A percentile compares a stretch with the other conserved stretches of the same genome.
These are phyloP conservation scores for Ambrosiella cleistominuta DNA, from an alignment of 2,329 filamentous ascomycete species.

Conservation along the genomic window DNA sequence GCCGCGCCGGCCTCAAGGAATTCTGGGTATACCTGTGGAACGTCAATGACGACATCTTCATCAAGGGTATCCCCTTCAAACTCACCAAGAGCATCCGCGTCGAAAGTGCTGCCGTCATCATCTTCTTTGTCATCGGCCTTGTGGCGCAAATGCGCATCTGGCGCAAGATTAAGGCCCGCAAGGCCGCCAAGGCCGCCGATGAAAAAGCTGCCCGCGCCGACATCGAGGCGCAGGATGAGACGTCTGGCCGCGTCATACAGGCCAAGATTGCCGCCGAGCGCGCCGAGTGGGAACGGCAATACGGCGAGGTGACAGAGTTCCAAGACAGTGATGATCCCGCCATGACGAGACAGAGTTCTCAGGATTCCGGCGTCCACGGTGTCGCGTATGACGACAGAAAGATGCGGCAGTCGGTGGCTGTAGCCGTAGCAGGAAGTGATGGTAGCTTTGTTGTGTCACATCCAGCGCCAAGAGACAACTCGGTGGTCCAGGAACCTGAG, in stretches of 20 bases:
- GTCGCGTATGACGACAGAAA: not conserved
- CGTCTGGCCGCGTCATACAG: slow-evolving; percentile 50
- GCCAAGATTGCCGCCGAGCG: slow-evolving; percentile 43
- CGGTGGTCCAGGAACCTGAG: not conserved
- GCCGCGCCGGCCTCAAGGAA: slow-evolving; percentile 76
- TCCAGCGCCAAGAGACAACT: not conserved
- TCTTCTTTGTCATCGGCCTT: slow-evolving; percentile 58
- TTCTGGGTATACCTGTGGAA: slow-evolving; percentile 90
- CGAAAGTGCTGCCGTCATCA: slow-evolving; percentile 60
- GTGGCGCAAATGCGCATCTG: slow-evolving; percentile 76
- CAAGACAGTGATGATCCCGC: not conserved
- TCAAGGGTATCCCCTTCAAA: slow-evolving; percentile 61
- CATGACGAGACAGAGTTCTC: slow-evolving; percentile 3
- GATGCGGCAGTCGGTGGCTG: not conserved
- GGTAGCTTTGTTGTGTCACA: slow-evolving; percentile 5
- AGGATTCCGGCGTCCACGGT: slow-evolving; percentile 9
- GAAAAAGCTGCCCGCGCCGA: slow-evolving; percentile 33
- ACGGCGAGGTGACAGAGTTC: slow-evolving; percentile 34
- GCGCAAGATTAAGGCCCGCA: slow-evolving; percentile 54
- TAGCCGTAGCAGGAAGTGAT: not conserved
- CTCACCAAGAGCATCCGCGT: slow-evolving; percentile 73
- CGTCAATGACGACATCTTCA: slow-evolving; percentile 62
- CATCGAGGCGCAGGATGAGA: slow-evolving; percentile 48
- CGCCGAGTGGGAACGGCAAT: slow-evolving; percentile 58
- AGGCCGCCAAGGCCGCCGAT: slow-evolving; percentile 34